A percentile compares a stretch with the other conserved stretches of the same genome.
These are phyloP conservation scores for Auriscalpium microsporum DNA, from an alignment of 768 basidiomycete genomes.

Conservation along the genomic window DNA sequence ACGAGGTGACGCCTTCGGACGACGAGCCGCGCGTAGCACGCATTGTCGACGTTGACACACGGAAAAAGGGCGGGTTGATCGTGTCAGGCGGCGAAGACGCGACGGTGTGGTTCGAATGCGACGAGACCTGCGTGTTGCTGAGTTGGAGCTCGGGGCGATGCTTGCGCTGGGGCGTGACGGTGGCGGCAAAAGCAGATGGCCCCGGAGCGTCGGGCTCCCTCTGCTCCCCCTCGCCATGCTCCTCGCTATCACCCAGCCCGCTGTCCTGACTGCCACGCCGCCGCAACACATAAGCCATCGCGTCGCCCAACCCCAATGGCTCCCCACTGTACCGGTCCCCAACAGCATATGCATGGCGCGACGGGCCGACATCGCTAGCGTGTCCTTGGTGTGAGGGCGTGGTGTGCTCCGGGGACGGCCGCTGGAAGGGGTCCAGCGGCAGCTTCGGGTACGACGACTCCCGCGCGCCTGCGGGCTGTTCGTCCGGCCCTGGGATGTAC, in stretches of 20 bases:
- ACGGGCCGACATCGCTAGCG: background rate
- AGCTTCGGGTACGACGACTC: background rate
- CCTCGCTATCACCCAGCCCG: constrained; percentile 41
- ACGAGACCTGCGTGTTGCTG: background rate
- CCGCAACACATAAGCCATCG: constrained; percentile 41
- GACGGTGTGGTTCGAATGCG: constrained; percentile 16
- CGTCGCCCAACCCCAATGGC: constrained; percentile 52
- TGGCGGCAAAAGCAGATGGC: constrained; percentile 5
- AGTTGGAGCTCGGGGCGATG: background rate
- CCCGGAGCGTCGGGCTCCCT: background rate
- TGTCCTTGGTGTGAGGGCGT: background rate
- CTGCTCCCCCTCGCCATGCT: constrained; percentile 10
- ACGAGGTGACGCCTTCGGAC: constrained; percentile 18
- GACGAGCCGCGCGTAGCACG: background rate
- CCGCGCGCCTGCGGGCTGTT: background rate
- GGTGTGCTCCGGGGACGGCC: background rate
- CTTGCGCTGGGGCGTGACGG: background rate
- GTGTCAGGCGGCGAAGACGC: constrained; percentile 21
- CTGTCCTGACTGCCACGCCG: constrained; percentile 30
- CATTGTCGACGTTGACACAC: constrained; percentile 8
- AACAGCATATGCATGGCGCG: constrained; percentile 10
- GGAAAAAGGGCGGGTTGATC: constrained; percentile 20
- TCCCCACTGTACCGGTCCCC: constrained; percentile 1
- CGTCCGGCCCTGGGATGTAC: background rate
- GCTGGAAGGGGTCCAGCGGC: background rate